Evolutionary conservation across 495 filamentous ascomycete species (phyloP), one percentile per base, ranked within the genome.

Genomic region (Aspergillus kassunensis): DNA sequence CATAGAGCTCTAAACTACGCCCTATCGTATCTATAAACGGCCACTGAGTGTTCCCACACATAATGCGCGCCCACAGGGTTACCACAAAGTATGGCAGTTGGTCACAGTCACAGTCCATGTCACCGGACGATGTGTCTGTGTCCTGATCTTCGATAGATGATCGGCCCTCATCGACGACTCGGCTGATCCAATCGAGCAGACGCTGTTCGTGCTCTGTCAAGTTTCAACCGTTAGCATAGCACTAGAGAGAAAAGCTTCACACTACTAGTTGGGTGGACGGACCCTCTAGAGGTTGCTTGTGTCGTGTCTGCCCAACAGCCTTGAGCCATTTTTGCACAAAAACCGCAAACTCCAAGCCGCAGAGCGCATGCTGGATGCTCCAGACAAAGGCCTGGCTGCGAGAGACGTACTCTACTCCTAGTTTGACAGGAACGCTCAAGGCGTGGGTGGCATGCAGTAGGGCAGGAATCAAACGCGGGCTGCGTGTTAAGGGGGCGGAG

Each of bases 281-380:
- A 62, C 59, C 59, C 29, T 54, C 42, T 21, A 62, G 35, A 33
- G 59, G 35, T 2, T 44, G 13, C 21, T 20, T 31, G 3, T 12
- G 31, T n/a, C 50, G 52, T 15, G 37, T 52, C 1, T 49, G 25
- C 11, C 39, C 36, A 4, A 62, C 44, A 42, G 29, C 47, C 27
- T 49, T 45, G 4, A 75, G 59, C 71, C 72, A 76, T 55, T 71
- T 64, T 33, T 61, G 65, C n/a, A 72, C 49, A 30, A 70, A 46
- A 6, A 69, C 25, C 0, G 65, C 67, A 31, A 59, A 72, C 33
- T 72, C 67, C 9, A 72, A 55, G 12, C 60, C 62, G 37, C 62
- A 68, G 10, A 75, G 57, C 1, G 68, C 63, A 37, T 75, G 70
- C 19, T 68, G 63, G 9, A 69, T 64, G 25, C 64, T 67, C 72